phyloP scores from a whole-genome alignment of 1,284 basidiomycete species.

The Apiotrichum brassicae region DNA sequence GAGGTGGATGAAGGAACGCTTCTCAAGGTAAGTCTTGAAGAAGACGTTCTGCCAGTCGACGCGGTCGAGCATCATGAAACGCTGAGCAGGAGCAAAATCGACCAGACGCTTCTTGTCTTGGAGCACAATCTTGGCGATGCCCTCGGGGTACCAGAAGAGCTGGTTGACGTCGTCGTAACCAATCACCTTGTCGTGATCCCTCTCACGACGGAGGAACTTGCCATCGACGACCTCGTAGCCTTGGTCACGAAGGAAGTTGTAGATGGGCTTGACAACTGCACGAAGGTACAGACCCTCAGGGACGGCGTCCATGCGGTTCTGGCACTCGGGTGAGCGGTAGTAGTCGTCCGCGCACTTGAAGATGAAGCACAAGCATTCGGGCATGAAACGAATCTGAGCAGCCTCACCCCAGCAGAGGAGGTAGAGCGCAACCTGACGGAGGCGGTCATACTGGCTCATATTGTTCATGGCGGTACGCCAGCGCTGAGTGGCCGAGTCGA shows the following conservation, averaged over 20 bases:
- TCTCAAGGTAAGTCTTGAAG: constrained; percentile 96
- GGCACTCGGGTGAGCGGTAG: constrained; percentile 98
- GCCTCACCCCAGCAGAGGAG: constrained; percentile 98
- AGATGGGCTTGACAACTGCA: constrained; percentile 90
- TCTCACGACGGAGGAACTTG: constrained; percentile 87
- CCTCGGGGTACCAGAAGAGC: constrained; percentile 99
- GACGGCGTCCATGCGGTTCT: constrained; percentile 85
- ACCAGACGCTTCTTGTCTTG: constrained; percentile 87
- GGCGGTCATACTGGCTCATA: constrained; percentile 97
- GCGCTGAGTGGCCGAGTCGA: constrained; percentile 77
- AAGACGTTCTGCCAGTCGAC: constrained; percentile 91
- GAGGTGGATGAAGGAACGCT: constrained; percentile 86
- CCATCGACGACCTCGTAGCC: constrained; percentile 96
- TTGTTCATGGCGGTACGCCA: constrained; percentile 98
- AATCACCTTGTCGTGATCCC: constrained; percentile 90
- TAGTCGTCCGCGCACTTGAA: constrained; percentile 99
- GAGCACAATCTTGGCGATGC: constrained; percentile 84
- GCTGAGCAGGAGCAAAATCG: constrained; percentile 77
- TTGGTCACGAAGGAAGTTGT: constrained; percentile 94
- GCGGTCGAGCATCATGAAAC: constrained; percentile 91
- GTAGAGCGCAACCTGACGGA: constrained; percentile 93
- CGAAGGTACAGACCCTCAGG: constrained; percentile 92
- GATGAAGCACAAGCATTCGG: constrained; percentile 96
- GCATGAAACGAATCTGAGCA: constrained; percentile 95
- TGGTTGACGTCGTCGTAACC: constrained; percentile 99